Percentiles rank a stretch among this genome's conserved stretches.
Conservation (phyloP, 2,329 filamentous ascomycete genomes). For the Fusarium tjaetaba region DNA sequence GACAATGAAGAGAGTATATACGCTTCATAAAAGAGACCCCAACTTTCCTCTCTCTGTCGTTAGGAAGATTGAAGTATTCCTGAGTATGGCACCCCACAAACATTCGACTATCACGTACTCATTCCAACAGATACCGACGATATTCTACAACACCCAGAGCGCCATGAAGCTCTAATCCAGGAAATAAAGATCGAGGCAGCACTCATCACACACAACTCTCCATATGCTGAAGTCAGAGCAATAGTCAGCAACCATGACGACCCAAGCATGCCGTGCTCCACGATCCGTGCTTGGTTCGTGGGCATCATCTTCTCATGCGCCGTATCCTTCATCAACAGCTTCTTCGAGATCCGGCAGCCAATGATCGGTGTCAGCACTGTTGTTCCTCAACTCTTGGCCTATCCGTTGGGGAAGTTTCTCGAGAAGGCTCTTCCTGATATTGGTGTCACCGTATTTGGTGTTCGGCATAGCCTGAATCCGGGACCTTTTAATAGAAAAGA, state of each 20-base stretch:
- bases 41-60: constrained; percentile 51
- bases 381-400: constrained; percentile 67
- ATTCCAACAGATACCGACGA: constrained; percentile 42
- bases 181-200: constrained; percentile 64
- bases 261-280: constrained; percentile 60
- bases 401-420: constrained; percentile 61
- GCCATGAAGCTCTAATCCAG: constrained; percentile 53
- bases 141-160: constrained; percentile 50
- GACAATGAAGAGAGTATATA: constrained; percentile 49
- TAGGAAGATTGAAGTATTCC: constrained; percentile 50
- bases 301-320: constrained; percentile 61
- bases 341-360: constrained; percentile 67
- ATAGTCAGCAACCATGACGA: constrained; percentile 65
- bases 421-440: constrained; percentile 61
- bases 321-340: constrained; percentile 63
- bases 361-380: constrained; percentile 62
- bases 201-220: constrained; percentile 62
- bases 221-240: constrained; percentile 65
- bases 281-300: constrained; percentile 63
- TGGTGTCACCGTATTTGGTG: constrained; percentile 58
- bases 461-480: constrained; percentile 62
- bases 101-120: neutral
- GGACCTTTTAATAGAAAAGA: constrained; percentile 68
- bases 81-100: constrained; percentile 39
- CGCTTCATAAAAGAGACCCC: constrained; percentile 50